These are phyloP conservation scores for Aureobasidium sp. DNA, from an alignment of 2,329 filamentous ascomycete species.

Conservation along the genomic window DNA sequence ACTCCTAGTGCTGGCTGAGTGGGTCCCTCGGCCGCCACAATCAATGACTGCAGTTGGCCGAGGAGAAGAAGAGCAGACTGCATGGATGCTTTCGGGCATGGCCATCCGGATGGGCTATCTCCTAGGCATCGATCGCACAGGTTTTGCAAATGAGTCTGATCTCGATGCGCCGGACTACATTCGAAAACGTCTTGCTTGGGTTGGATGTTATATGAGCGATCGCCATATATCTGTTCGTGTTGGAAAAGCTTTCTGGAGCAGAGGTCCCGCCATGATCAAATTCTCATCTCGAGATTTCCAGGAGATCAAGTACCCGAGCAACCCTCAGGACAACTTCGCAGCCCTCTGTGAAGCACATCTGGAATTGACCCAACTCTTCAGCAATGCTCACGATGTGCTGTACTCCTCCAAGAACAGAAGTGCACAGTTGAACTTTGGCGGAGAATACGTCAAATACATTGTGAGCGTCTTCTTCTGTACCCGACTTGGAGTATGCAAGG, in stretches of 20 bases:
- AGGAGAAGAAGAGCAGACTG: conserved; percentile 26
- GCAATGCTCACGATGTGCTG: conserved; percentile 26
- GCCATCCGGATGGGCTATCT: conserved; percentile 26
- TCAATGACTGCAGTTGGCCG: conserved; percentile 21
- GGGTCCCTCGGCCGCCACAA: conserved; percentile 23
- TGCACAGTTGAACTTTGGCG: conserved; percentile 25
- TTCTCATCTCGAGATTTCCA: conserved; percentile 24
- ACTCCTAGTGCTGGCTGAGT: conserved; percentile 26
- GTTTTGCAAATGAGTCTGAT: conserved; percentile 23
- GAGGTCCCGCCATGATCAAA: conserved; percentile 25
- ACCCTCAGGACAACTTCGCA: conserved; percentile 23
- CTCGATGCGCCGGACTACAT: conserved; percentile 21
- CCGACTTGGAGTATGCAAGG: not conserved
- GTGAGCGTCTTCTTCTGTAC: not conserved
- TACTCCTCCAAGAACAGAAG: conserved; percentile 25
- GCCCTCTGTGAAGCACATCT: conserved; percentile 26
- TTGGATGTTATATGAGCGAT: conserved; percentile 26
- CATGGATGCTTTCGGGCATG: conserved; percentile 27
- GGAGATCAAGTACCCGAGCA: conserved; percentile 19
- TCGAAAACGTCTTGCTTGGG: conserved; percentile 25
- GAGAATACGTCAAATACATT: conserved; percentile 28
- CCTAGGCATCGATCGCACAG: conserved; percentile 25
- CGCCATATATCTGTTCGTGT: conserved; percentile 26
- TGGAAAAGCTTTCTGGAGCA: conserved; percentile 27
- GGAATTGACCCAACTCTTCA: conserved; percentile 26